Conservation (phyloP, 1,284 basidiomycete species). For the Agaricales sp. region DNA sequence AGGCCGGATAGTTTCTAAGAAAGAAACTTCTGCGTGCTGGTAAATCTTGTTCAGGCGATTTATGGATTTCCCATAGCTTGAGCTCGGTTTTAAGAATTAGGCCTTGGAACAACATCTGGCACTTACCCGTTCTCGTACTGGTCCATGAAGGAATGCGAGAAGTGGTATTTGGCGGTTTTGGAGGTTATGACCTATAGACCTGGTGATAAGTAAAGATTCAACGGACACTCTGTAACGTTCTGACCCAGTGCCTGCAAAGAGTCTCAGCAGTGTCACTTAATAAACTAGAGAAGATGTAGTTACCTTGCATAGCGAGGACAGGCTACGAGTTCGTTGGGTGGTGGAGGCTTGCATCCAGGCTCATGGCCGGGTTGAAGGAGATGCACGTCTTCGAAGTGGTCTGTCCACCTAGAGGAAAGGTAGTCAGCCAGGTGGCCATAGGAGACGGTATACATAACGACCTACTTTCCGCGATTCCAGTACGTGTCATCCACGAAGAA, state of each 20-base stretch:
- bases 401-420: conserved; percentile 39
- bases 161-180: conserved; percentile 52
- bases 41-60: conserved; percentile 48
- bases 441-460: too few species aligned
- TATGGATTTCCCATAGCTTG: conserved; percentile 41
- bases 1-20: conserved; percentile 42
- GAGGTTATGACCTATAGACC: conserved; percentile 45
- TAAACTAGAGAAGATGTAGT: too few species aligned
- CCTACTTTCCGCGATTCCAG: conserved; percentile 63
- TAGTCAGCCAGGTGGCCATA: too few species aligned
- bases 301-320: conserved; percentile 57
- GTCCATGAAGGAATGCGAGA: conserved; percentile 43
- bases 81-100: too few species aligned
- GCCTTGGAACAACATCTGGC: too few species aligned
- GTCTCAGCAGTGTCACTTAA: too few species aligned
- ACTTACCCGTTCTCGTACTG: conserved; percentile 54
- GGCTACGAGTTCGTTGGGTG: conserved; percentile 64
- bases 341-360: conserved; percentile 49
- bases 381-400: conserved; percentile 52
- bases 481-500: conserved; percentile 46
- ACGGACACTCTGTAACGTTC: neutral
- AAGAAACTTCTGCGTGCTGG: conserved; percentile 32
- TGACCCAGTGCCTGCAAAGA: neutral
- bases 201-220: conserved; percentile 2
- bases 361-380: conserved; percentile 51